A percentile compares a stretch with the other conserved stretches of the same genome.
Conservation (phyloP, 768 basidiomycete species). For the Amanita pseudoporphyria region DNA sequence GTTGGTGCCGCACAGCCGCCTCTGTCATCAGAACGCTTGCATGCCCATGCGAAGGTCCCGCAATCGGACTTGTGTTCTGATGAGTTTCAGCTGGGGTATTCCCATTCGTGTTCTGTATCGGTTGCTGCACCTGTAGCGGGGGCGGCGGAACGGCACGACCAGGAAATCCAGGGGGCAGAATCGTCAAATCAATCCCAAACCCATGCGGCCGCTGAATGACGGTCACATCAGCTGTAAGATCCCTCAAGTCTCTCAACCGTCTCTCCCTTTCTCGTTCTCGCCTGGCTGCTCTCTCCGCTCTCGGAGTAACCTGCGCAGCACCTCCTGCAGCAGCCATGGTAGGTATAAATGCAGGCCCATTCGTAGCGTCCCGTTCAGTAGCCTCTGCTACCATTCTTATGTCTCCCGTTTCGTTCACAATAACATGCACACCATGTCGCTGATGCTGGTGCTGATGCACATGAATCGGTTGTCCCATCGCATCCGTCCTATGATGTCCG, state of each 20-base stretch:
- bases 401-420: constrained; percentile 1
- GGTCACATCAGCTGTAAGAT: background rate
- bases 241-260: background rate
- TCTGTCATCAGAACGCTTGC: background rate
- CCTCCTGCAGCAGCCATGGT: background rate
- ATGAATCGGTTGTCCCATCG: background rate
- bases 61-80: background rate
- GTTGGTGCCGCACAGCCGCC: constrained; percentile 3
- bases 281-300: constrained; percentile 7
- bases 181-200: background rate
- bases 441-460: background rate
- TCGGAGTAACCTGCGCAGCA: background rate
- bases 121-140: background rate
- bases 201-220: background rate
- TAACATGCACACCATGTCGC: background rate
- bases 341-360: background rate
- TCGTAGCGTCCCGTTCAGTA: too few species aligned
- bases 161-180: background rate
- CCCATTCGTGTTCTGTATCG: background rate
- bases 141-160: background rate
- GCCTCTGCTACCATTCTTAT: background rate
- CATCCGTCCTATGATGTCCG: background rate
- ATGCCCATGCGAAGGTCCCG: background rate
- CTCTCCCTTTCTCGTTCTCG: constrained; percentile 5
- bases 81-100: background rate